Evolutionary conservation across 2,329 filamentous ascomycete species (phyloP).

Genomic region (Aspergillus udagawae): DNA sequence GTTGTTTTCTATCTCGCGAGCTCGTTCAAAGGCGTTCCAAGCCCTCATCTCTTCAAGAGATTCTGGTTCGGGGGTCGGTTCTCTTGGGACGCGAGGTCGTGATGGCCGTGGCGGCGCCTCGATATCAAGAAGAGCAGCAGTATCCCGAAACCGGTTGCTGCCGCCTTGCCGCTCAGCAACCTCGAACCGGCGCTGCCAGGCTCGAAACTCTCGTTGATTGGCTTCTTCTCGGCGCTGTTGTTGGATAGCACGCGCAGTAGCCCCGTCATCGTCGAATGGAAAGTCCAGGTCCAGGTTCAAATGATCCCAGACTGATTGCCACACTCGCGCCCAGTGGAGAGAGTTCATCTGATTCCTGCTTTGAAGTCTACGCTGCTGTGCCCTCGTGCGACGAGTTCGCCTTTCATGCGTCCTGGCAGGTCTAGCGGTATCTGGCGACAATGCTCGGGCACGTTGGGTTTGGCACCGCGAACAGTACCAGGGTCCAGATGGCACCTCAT

Average conservation of each 20-base stretch:
- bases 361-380: conserved; percentile 40
- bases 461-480: conserved; percentile 92
- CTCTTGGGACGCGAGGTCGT: conserved; percentile 35
- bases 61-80: conserved; percentile 57
- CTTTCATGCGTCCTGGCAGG: conserved; percentile 34
- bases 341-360: conserved; percentile 42
- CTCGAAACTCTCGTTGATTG: conserved; percentile 57
- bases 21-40: conserved; percentile 88
- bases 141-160: conserved; percentile 65
- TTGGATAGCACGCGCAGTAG: conserved; percentile 55
- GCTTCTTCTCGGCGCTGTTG: conserved; percentile 45
- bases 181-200: conserved; percentile 79
- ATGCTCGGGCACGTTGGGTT: conserved; percentile 40
- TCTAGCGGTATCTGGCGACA: conserved; percentile 34
- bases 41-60: conserved; percentile 76
- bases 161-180: conserved; percentile 78
- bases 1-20: conserved; percentile 62
- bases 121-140: conserved; percentile 59
- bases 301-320: conserved; percentile 83
- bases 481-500: conserved; percentile 67
- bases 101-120: conserved; percentile 38
- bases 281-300: conserved; percentile 77
- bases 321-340: conserved; percentile 69
- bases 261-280: conserved; percentile 72
- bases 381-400: conserved; percentile 48